These are phyloP conservation scores for Mytilinidion resinicola DNA, from an alignment of 495 filamentous ascomycete genomes.

Conservation along the genomic window DNA sequence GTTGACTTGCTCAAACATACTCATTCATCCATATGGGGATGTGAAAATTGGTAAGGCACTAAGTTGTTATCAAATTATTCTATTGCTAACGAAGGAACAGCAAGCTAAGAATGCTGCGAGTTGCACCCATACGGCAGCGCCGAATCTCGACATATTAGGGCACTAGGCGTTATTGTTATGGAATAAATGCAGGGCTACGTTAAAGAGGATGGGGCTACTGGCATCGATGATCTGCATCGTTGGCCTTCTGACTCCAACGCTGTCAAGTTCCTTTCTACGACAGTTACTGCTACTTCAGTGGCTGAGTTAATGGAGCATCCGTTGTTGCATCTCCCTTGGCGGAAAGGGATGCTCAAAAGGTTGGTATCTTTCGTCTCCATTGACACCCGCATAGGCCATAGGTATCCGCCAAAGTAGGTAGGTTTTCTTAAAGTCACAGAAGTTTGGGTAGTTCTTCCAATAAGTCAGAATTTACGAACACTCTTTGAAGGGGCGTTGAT, in stretches of 20 bases:
- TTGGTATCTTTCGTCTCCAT: constrained; percentile 3
- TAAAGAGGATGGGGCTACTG: constrained; percentile 35
- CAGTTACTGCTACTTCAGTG: constrained; percentile 24
- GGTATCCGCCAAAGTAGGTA: background rate
- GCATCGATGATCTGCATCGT: constrained; percentile 33
- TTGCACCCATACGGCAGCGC: background rate
- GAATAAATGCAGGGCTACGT: constrained; percentile 39
- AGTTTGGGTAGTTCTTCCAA: no score
- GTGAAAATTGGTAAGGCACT: background rate
- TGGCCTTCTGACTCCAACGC: constrained; percentile 32
- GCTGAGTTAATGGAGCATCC: constrained; percentile 25
- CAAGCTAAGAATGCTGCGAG: background rate
- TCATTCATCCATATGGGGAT: constrained; percentile 1
- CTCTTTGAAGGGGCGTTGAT: no score
- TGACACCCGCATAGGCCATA: background rate
- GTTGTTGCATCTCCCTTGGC: constrained; percentile 8
- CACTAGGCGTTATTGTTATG: constrained; percentile 30
- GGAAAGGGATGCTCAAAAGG: background rate
- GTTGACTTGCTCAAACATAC: background rate
- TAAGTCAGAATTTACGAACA: no score
- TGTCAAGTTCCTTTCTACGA: constrained; percentile 28
- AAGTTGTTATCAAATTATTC: background rate
- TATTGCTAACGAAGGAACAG: background rate
- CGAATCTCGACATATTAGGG: constrained; percentile 19
- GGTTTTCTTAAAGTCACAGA: no score